A percentile compares a stretch with the other conserved stretches of the same genome.
These are phyloP conservation scores for Tulasnella sp. DNA, from an alignment of 768 basidiomycete genomes.

Conservation along the genomic window DNA sequence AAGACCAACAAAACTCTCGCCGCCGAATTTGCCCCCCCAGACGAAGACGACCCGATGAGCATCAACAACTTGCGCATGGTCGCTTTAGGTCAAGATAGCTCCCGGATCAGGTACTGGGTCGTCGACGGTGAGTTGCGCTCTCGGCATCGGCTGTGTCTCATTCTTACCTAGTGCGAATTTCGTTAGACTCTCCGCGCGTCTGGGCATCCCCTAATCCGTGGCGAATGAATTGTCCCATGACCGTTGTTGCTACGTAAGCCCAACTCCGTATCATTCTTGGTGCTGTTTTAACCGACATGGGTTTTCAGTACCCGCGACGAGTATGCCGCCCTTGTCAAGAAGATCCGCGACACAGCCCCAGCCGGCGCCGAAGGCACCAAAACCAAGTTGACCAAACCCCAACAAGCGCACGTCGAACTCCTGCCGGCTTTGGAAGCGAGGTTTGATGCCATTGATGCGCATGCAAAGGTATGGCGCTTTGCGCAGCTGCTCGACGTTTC, in stretches of 20 bases:
- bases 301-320: slow-evolving; percentile 51
- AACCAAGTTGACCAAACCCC: not conserved
- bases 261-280: not conserved
- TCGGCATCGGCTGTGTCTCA: slow-evolving; percentile 18
- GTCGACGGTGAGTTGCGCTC: slow-evolving; percentile 72
- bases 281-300: not conserved
- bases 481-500: not conserved
- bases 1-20: slow-evolving; percentile 44
- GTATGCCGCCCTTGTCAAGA: slow-evolving; percentile 54
- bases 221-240: slow-evolving; percentile 64
- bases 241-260: not conserved
- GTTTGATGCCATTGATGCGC: not conserved
- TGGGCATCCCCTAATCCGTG: slow-evolving; percentile 83
- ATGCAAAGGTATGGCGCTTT: not conserved
- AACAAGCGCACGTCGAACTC: not conserved
- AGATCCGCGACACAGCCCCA: slow-evolving; percentile 40
- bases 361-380: slow-evolving; percentile 21
- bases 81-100: slow-evolving; percentile 69
- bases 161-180: not conserved
- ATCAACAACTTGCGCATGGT: slow-evolving; percentile 55
- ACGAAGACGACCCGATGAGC: slow-evolving; percentile 51
- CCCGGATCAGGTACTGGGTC: slow-evolving; percentile 75
- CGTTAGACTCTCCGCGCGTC: slow-evolving; percentile 69
- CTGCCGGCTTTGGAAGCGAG: not conserved
- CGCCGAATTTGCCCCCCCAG: slow-evolving; percentile 38